Conservation (phyloP, 495 filamentous ascomycete species). For the Daldinia decipiens region DNA sequence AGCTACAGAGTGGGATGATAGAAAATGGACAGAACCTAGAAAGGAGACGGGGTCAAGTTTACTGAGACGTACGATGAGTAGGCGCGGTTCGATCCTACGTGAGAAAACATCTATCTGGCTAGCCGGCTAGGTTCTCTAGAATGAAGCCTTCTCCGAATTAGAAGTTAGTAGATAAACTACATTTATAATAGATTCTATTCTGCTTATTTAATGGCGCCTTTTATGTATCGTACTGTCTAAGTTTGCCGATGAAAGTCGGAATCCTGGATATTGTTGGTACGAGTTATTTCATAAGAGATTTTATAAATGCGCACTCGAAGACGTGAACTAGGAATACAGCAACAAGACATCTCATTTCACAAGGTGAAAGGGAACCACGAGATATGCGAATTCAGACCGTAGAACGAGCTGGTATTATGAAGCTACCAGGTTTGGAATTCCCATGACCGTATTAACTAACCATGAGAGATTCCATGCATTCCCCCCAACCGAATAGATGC, state of each 20-base stretch:
- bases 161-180: slow-evolving; percentile 17
- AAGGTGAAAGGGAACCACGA: not conserved
- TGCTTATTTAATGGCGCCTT: not conserved
- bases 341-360: not conserved
- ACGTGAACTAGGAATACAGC: too few species aligned
- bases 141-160: not conserved
- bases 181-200: slow-evolving; percentile 26
- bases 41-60: not conserved
- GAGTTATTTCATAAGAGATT: too few species aligned
- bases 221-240: not conserved
- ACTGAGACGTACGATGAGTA: too few species aligned
- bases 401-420: slow-evolving; percentile 47
- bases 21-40: not conserved
- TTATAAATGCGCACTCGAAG: too few species aligned
- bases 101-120: too few species aligned
- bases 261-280: too few species aligned
- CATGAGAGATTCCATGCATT: slow-evolving; percentile 45
- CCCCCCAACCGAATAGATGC: slow-evolving; percentile 41
- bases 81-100: too few species aligned
- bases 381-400: slow-evolving; percentile 24
- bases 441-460: slow-evolving; percentile 33
- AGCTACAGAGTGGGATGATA: not conserved
- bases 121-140: not conserved
- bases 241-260: too few species aligned
- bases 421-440: slow-evolving; percentile 45